These are phyloP conservation scores for Rutstroemia sydowiana DNA, from an alignment of 2,329 filamentous ascomycete species.

Conservation along the genomic window DNA sequence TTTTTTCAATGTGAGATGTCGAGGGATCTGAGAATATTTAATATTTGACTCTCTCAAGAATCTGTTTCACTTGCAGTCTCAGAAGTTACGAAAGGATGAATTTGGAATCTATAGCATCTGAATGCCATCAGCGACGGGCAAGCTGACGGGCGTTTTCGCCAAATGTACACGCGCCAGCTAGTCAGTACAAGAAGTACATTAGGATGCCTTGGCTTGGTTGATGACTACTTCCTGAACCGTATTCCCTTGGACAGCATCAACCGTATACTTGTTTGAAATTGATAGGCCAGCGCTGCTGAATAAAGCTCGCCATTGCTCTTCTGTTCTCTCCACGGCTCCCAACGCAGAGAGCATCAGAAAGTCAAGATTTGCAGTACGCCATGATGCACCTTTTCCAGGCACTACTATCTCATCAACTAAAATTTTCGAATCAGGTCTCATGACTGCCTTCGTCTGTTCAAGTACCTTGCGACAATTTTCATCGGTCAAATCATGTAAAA, in stretches of 20 bases:
- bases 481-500: slow-evolving; percentile 35
- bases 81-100: no score
- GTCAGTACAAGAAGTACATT: no score
- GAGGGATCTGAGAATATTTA: no score
- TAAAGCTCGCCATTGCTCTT: not conserved
- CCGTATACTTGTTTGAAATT: not conserved
- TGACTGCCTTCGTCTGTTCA: not conserved
- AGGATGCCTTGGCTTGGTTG: no score
- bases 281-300: not conserved
- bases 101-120: no score
- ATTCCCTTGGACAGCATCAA: not conserved
- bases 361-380: slow-evolving; percentile 30
- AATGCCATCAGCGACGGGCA: no score
- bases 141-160: no score
- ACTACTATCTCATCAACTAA: slow-evolving; percentile 38
- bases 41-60: no score
- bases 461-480: slow-evolving; percentile 15
- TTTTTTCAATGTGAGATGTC: no score
- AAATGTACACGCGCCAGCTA: no score
- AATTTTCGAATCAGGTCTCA: slow-evolving; percentile 18
- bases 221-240: not conserved
- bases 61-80: no score
- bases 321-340: slow-evolving; percentile 32
- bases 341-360: slow-evolving; percentile 32
- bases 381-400: slow-evolving; percentile 30